phyloP scores from a whole-genome alignment of 1,284 basidiomycete genomes.

The Cronartium quercuum region DNA sequence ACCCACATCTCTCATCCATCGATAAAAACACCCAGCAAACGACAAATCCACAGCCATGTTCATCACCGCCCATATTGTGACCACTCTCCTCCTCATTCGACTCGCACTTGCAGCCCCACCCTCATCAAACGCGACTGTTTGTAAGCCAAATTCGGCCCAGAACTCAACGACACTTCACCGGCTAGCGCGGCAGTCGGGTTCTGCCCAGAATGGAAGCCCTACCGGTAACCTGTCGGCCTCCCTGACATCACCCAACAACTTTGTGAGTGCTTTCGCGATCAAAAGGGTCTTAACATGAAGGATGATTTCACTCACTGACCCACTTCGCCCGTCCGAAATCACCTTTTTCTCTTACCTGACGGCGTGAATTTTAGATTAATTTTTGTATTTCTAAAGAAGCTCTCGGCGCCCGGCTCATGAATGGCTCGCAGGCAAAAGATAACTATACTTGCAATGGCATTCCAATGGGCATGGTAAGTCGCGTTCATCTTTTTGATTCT shows the following conservation, averaged over 20 bases:
- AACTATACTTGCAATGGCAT: conserved; percentile 29
- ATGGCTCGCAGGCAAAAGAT: conserved; percentile 7
- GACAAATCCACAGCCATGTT: neutral
- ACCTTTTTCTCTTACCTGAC: neutral
- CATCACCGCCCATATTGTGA: neutral
- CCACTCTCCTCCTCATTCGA: neutral
- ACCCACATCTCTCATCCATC: too few relatives aligned
- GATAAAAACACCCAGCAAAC: too few relatives aligned
- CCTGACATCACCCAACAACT: conserved; percentile 19
- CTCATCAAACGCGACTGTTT: neutral
- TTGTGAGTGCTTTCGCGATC: conserved; percentile 6
- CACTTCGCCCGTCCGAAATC: neutral
- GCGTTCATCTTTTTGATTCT: neutral
- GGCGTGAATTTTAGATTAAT: conserved; percentile 3
- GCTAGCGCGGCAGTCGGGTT: neutral
- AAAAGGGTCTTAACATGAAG: neutral
- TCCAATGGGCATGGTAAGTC: conserved; percentile 37
- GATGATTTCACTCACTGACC: neutral
- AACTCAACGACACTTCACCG: neutral
- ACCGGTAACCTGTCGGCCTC: conserved; percentile 13
- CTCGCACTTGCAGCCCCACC: neutral
- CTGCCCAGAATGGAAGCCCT: conserved; percentile 9
- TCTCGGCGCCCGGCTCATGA: conserved; percentile 14
- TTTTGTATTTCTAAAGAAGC: conserved; percentile 24
- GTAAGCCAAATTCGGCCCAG: neutral